Evolutionary conservation across 345 rosid genomes (phyloP), one percentile per base, ranked within the genome.

Genomic region (Raphanus sativus): DNA sequence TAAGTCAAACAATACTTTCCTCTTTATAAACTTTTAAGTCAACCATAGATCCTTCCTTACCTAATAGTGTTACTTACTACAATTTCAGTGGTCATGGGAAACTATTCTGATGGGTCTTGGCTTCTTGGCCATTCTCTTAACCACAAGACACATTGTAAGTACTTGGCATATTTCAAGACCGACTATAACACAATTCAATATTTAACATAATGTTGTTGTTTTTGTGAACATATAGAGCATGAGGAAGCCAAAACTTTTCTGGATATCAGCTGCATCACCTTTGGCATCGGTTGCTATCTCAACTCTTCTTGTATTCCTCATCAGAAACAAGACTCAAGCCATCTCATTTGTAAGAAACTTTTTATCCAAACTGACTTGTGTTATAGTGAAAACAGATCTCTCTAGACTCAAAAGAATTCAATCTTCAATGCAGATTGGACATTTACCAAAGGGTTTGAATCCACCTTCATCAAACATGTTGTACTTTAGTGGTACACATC

Each of bases 191-290:
- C n/a, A n/a, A n/a, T n/a, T n/a, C n/a, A n/a, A n/a, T n/a, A n/a
- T 7, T 21, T 63, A 30, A 80, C 67, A 13, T 61, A 1, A 9
- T 68, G 54, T 12, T 67, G 21, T 21, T 15, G n/a, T 4, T 60
- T 62, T 52, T 0, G 12, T 3, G 6, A 61, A 76, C 72, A 24
- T 26, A 4, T 86, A 96, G 99, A 89, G 98, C 82, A 84, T 85
- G 83, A 93, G 65, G 74, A 93, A 86, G 68, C 97, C 96, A 21
- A 93, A 93, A 80, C 89, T 91, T 69, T 96, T 96, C 84, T 96
- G 98, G 98, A 84, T 93, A 15, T 91, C 98, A 0, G 98, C 98
- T 3, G 97, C 96, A 25, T 92, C 98, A 24, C 99, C 99, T 28
- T 80, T 96, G 67, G 79, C 88, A 36, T 93, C 96, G 36, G 96